Conservation (phyloP, 2,329 filamentous ascomycete genomes). For the Fusarium subtropicale region DNA sequence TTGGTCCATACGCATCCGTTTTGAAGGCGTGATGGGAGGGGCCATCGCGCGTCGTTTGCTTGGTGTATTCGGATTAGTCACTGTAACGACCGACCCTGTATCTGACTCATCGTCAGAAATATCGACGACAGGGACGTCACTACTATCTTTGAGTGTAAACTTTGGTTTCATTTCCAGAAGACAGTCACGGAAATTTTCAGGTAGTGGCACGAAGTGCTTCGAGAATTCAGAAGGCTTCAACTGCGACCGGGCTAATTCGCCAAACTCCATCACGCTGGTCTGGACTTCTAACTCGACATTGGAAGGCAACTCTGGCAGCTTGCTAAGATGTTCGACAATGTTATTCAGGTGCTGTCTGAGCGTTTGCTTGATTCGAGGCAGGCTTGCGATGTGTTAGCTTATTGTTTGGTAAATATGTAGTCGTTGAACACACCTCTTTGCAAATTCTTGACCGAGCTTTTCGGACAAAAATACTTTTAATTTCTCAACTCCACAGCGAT, state of each 20-base stretch:
- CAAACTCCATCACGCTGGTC: slow-evolving; percentile 69
- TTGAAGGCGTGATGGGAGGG: slow-evolving; percentile 50
- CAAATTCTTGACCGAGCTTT: slow-evolving; percentile 65
- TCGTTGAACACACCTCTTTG: slow-evolving; percentile 56
- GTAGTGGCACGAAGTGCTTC: slow-evolving; percentile 58
- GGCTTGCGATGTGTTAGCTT: slow-evolving; percentile 46
- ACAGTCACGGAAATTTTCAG: slow-evolving; percentile 63
- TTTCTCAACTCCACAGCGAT: slow-evolving; percentile 65
- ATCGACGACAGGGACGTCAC: slow-evolving; percentile 53
- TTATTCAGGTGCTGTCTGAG: slow-evolving; percentile 60
- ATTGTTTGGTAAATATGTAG: neutral
- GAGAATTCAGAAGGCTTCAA: slow-evolving; percentile 58
- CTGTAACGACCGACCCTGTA: slow-evolving; percentile 42
- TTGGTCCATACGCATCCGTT: slow-evolving; percentile 47
- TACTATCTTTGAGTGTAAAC: slow-evolving; percentile 56
- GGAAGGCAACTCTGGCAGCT: slow-evolving; percentile 73
- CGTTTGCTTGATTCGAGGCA: slow-evolving; percentile 67
- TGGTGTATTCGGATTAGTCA: slow-evolving; percentile 41
- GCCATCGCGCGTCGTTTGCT: slow-evolving; percentile 49
- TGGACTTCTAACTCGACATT: slow-evolving; percentile 76
- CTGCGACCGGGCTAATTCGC: slow-evolving; percentile 63
- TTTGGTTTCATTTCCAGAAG: slow-evolving; percentile 61
- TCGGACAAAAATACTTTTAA: slow-evolving; percentile 65
- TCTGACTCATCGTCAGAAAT: slow-evolving; percentile 57
- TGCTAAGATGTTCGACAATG: slow-evolving; percentile 66